Evolutionary conservation across 192 early-diverging fungal species (phyloP), one percentile per base, ranked within the genome.

Genomic region (Jimgerdemannia flammicorona): DNA sequence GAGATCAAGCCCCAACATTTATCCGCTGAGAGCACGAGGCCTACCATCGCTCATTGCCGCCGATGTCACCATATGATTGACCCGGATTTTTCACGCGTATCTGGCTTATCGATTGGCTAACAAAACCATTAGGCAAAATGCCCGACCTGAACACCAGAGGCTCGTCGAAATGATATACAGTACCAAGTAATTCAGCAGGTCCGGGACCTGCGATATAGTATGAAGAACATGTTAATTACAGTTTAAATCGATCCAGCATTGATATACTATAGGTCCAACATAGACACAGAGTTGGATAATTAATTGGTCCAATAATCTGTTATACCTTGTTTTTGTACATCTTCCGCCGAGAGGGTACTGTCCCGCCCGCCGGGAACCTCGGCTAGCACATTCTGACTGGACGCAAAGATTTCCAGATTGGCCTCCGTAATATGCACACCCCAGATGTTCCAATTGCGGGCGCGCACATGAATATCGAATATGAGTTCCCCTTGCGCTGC

Each of bases 401-500:
- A 87, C 9, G 89, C 91, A 90, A 92, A 92, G 3, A 92, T 84
- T 41, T 84, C 84, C 39, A 92, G 83, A 72, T 91, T 87, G 40
- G 86, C 80, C 49, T 84, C 79, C 41, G 84, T 80, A 8, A 92
- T 76, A 67, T 85, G 78, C 3, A 92, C 82, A 43, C 86, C 84
- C 82, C 87, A 88, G 49, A 86, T 78, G 68, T 90, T 90, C 9
- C 77, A 79, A 70, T 92, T 92, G 39, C 84, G 81, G 0, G 86
- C 85, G 63, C 82, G 74, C 8, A 92, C 76, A 71, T 91, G 86
- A 69, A 92, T 73, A 71, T 91, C 88, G 59, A 92, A 91, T 40
- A 92, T 84, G 39, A 92, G 80, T 74, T 91, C 90, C 76, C 90
- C 91, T 40, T 92, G 89, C 4, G 91, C 84, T 7, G 91, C 88